A percentile compares a stretch with the other conserved stretches of the same genome.
Conservation (phyloP, 371 early-diverging fungal species). For the Gilbertella persicaria region DNA sequence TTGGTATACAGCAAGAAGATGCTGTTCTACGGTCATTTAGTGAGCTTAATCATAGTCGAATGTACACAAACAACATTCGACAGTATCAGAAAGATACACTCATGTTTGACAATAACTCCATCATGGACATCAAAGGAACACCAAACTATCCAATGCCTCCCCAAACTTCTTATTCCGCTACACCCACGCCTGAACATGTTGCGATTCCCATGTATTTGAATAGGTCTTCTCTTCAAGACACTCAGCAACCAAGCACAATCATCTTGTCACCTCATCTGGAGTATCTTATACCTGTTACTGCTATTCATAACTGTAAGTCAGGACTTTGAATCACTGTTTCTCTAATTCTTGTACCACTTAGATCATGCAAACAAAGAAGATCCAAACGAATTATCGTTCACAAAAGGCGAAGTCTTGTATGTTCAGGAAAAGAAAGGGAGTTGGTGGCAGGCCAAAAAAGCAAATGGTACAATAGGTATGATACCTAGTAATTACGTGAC, state of each 20-base stretch:
- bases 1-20: constrained; percentile 35
- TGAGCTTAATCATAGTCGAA: constrained; percentile 6
- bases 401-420: constrained; percentile 82
- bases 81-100: constrained; percentile 11
- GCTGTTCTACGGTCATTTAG: constrained; percentile 15
- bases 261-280: constrained; percentile 35
- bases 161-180: not conserved
- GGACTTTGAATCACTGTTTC: not conserved
- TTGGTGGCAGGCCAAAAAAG: constrained; percentile 94
- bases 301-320: constrained; percentile 44
- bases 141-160: constrained; percentile 13
- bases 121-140: not conserved
- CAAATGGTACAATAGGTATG: constrained; percentile 82
- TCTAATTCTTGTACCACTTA: constrained; percentile 7
- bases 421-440: constrained; percentile 87
- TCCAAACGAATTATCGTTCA: constrained; percentile 86
- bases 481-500: constrained; percentile 91
- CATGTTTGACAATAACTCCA: constrained; percentile 3
- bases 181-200: not conserved
- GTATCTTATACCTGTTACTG: constrained; percentile 40
- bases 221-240: not conserved
- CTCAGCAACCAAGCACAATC: constrained; percentile 24
- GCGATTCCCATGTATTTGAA: constrained; percentile 16
- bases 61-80: constrained; percentile 2
- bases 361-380: constrained; percentile 84